Base-by-base conservation (phyloP, 2,329 filamentous ascomycete genomes). In the Epicoccum nigrum region DNA sequence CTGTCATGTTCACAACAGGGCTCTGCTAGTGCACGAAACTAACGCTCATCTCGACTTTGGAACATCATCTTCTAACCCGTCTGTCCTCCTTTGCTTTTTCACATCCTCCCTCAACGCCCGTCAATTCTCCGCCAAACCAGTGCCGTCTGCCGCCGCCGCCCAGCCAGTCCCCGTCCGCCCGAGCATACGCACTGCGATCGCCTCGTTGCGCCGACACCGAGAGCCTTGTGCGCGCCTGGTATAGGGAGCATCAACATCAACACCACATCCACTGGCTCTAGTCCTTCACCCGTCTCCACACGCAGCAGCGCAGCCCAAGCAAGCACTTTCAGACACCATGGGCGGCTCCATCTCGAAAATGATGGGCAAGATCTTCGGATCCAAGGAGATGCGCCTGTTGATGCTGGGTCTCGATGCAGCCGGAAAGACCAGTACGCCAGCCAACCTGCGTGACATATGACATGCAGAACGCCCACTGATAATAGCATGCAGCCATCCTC, bases 281-380 rank as follows among this genome's bases (percentile, higher is more conserved):
- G 2, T 4, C 17, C 43, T 37, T 34, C 39, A 12, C 43, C 33
- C 16, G 23, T 20, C 40, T 34, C 37, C 44, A 21, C 32, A 20
- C 28, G 20, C 32, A 46, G 43, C 49, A 46, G 12, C 19, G 13
- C 42, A 20, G 43, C 33, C 31, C n/a, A 6, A 21, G 37, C 43
- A 8, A 25, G 9, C 13, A 13, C 43, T n/a, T 8, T 46, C 48
- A 25, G 80, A 78, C 81, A 87, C 68, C 54, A 97, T 97, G 93
- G 93, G 93, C 74, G 89, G 84, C 65, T 86, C 88, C 76, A 82
- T 97, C 74, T 96, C 91, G 62, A 96, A 96, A 79, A 89, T 96
- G 81, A 90, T 97, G 90, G 88, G 88, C 81, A 97, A 96, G 88
- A 92, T 97, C 83, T 97, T 97, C 80, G 93, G 93, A 80, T 95